These are phyloP conservation scores for Backusella macrospora DNA, from an alignment of 192 early-diverging fungal species.

Conservation along the genomic window DNA sequence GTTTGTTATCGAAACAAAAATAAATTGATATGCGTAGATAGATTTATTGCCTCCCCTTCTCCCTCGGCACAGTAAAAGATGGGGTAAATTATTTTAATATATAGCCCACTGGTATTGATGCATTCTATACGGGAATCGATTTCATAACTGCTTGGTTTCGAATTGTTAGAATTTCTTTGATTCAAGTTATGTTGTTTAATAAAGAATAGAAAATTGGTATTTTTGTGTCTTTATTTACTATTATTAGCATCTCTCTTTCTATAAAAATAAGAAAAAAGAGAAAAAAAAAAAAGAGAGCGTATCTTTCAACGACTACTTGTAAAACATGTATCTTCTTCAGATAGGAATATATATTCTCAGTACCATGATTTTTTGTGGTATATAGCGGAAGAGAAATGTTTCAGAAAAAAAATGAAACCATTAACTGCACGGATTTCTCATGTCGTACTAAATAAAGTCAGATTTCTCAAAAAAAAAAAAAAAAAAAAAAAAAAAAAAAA, in stretches of 20 bases:
- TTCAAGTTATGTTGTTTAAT: not conserved
- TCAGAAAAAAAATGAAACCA: slow-evolving; percentile 3
- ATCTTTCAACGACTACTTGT: not conserved
- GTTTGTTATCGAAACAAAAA: not conserved
- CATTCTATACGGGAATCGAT: not conserved
- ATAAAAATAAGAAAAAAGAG: not conserved
- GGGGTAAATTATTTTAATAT: slow-evolving; percentile 7
- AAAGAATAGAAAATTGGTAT: no score
- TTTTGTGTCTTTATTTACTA: no score
- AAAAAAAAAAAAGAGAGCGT: not conserved
- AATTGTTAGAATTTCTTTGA: not conserved
- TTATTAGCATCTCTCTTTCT: no score
- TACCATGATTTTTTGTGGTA: not conserved
- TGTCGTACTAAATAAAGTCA: not conserved
- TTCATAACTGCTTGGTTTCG: not conserved
- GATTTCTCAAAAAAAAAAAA: not conserved
- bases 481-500: no score
- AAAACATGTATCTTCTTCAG: not conserved
- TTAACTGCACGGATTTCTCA: not conserved
- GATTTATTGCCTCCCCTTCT: not conserved
- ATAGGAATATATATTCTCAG: slow-evolving; percentile 7
- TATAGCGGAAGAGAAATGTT: not conserved
- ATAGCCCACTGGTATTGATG: not conserved
- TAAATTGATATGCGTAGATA: not conserved
- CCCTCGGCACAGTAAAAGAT: not conserved